Conservation (phyloP, 495 filamentous ascomycete genomes). For the Bryoglossum gracile region DNA sequence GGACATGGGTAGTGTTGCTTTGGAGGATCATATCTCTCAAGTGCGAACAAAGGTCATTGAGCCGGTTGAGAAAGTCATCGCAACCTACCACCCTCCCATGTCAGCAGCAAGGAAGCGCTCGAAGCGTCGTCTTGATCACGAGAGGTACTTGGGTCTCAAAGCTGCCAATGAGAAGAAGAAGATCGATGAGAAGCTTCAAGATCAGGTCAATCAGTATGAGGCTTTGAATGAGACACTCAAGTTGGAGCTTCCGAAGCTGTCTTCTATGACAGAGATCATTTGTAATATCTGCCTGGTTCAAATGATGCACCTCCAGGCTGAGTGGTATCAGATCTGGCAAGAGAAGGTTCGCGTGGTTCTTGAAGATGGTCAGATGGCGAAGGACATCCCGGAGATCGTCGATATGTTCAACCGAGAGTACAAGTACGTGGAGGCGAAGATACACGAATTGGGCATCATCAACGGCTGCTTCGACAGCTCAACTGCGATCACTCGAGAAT, state of each 20-base stretch:
- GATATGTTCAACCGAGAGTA: conserved; percentile 68
- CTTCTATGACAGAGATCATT: conserved; percentile 65
- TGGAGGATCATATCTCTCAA: conserved; percentile 81
- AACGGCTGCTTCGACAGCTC: conserved; percentile 14
- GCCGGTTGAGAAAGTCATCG: conserved; percentile 75
- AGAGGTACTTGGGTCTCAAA: conserved; percentile 52
- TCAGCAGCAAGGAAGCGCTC: conserved; percentile 86
- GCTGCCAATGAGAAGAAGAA: conserved; percentile 61
- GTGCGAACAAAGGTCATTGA: conserved; percentile 79
- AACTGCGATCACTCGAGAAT: neutral
- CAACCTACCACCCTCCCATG: conserved; percentile 71
- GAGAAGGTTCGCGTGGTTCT: conserved; percentile 71
- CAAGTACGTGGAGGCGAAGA: conserved; percentile 47
- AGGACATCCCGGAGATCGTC: conserved; percentile 56
- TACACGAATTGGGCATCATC: conserved; percentile 28
- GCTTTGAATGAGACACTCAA: conserved; percentile 89
- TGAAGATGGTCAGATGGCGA: conserved; percentile 55
- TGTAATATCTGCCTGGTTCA: conserved; percentile 72
- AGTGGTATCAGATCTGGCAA: conserved; percentile 75
- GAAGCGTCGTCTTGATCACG: conserved; percentile 83
- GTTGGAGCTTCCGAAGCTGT: conserved; percentile 84
- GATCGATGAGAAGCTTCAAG: conserved; percentile 70
- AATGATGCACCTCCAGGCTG: conserved; percentile 71
- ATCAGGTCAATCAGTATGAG: conserved; percentile 77
- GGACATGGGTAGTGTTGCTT: conserved; percentile 67